Evolutionary conservation across 495 filamentous ascomycete species (phyloP).

Genomic region (Oidiodendron maius): DNA sequence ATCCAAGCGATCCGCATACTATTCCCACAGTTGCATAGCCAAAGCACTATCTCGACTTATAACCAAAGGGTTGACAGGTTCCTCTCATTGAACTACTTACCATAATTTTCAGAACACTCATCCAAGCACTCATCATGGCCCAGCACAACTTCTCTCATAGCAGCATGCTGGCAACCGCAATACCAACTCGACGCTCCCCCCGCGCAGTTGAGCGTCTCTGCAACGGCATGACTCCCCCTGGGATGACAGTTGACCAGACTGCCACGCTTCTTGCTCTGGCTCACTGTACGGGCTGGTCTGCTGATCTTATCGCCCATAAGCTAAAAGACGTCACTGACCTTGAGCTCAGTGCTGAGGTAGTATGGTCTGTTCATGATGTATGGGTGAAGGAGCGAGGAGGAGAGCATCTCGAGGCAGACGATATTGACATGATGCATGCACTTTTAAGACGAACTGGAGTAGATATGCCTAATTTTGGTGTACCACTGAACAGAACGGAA

Average conservation of each 20-base stretch:
- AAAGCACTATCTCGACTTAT: too few relatives aligned
- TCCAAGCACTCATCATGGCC: too few relatives aligned
- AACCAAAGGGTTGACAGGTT: too few relatives aligned
- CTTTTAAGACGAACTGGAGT: constrained; percentile 2
- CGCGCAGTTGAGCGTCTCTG: background rate
- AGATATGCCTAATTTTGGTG: background rate
- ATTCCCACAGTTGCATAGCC: too few relatives aligned
- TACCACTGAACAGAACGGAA: background rate
- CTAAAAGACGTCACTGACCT: background rate
- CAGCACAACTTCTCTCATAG: too few relatives aligned
- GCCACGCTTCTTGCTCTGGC: constrained; percentile 1
- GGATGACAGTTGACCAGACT: background rate
- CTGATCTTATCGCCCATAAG: constrained; percentile 8
- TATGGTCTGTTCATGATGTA: constrained; percentile 1
- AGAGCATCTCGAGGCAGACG: background rate
- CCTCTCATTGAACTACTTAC: too few relatives aligned
- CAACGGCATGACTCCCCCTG: background rate
- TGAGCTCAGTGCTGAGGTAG: background rate
- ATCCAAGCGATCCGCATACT: too few relatives aligned
- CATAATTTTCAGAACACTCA: too few relatives aligned
- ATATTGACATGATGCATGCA: constrained; percentile 1
- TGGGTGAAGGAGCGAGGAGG: background rate
- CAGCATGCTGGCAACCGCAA: background rate
- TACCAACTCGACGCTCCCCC: background rate
- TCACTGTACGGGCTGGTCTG: constrained; percentile 11